These are phyloP conservation scores for Chaetoceros muelleri DNA, from an alignment of 108 stramenopile species.

Conservation along the genomic window DNA sequence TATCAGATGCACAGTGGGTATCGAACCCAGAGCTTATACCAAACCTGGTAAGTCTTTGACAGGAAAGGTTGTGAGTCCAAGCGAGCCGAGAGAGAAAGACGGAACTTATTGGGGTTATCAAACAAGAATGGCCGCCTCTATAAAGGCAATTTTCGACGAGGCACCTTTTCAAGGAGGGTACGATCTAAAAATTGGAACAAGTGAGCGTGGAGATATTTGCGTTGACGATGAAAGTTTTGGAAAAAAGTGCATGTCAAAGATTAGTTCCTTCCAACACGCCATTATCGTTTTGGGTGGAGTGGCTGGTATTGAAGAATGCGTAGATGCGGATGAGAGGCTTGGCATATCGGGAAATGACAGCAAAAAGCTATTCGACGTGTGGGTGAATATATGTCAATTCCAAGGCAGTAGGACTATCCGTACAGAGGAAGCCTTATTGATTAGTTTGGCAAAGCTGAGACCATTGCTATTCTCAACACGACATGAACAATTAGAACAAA, in stretches of 20 bases:
- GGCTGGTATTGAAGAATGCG: conserved; percentile 92
- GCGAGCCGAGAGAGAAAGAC: conserved; percentile 72
- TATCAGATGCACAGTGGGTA: conserved; percentile 82
- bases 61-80: conserved; percentile 74
- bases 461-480: conserved; percentile 38
- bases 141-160: conserved; percentile 78
- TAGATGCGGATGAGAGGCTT: conserved; percentile 88
- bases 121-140: conserved; percentile 76
- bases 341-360: conserved; percentile 72
- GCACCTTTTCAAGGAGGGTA: conserved; percentile 86
- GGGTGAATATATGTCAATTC: conserved; percentile 78
- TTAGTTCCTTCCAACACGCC: conserved; percentile 59
- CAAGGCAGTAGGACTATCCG: conserved; percentile 87
- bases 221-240: conserved; percentile 76
- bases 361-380: conserved; percentile 81
- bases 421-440: conserved; percentile 83
- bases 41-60: conserved; percentile 30
- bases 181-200: conserved; percentile 92
- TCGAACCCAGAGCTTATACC: conserved; percentile 54
- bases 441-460: conserved; percentile 61
- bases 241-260: conserved; percentile 15
- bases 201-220: conserved; percentile 76
- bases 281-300: conserved; percentile 95
- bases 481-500: conserved; percentile 9
- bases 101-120: conserved; percentile 96